Evolutionary conservation across 192 early-diverging fungal species (phyloP), one percentile per base, ranked within the genome.

Genomic region (Fimicolochytrium jonesii): DNA sequence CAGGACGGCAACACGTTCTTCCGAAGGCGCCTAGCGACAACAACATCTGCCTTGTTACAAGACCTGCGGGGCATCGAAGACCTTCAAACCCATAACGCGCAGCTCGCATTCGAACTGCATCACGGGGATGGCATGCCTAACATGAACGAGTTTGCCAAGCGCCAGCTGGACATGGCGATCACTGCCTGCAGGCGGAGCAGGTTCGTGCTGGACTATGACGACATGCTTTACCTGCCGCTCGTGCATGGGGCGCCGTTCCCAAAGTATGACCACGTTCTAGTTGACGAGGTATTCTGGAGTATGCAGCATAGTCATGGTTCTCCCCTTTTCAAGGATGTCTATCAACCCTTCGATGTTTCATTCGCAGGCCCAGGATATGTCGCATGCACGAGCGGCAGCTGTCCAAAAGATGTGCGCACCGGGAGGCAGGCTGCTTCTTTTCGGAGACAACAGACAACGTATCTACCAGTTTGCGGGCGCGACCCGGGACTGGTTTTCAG

Each of bases 291-390:
- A 41, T 2, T 2, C 32, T 54, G n/a, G n/a, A n/a, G n/a, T n/a
- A n/a, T n/a, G 57, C 11, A 26, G 23, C 17, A 1, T 42, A 0
- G 41, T 1, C 20, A 42, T 42, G 41, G 20, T 1, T 1, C 20
- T 42, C 20, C 0, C 0, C 17, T 42, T 15, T 1, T 42, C 17
- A 15, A 42, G 41, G 20, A n/a, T n/a, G 41, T 42, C 20, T 15
- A 42, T 18, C n/a, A n/a, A n/a, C n/a, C n/a, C n/a, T n/a, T n/a
- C n/a, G n/a, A n/a, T n/a, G n/a, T n/a, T n/a, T n/a, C n/a, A n/a
- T 36, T 30, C 7, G 3, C 33, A 66, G 64, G 64, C 64, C 26
- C 64, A 66, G 32, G 64, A 66, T 42, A 66, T 66, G 64, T 66
- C 64, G 2, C 26, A n/a, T 15, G 64, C 56, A 10, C 47, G 64